Percentiles rank a stretch among this genome's conserved stretches.
These are phyloP conservation scores for Saprolegnia diclina DNA, from an alignment of 352 stramenopile species.

Conservation along the genomic window DNA sequence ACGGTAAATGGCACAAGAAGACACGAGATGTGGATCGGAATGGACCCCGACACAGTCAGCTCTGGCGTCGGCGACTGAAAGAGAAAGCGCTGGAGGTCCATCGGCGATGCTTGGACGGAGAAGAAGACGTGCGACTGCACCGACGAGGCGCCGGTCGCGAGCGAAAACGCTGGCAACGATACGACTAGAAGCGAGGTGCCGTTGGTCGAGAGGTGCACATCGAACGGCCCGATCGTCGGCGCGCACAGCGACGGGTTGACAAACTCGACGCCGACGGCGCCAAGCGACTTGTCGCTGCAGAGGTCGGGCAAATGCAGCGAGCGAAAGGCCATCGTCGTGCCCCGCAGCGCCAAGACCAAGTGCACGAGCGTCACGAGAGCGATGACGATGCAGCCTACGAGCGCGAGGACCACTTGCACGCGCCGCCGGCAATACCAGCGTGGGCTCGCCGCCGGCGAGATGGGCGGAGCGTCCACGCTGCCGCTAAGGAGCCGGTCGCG, in stretches of 20 bases:
- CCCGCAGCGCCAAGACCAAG: slow-evolving; percentile 51
- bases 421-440: background rate
- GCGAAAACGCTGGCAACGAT: slow-evolving; percentile 45
- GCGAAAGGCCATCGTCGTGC: slow-evolving; percentile 50
- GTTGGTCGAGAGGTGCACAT: slow-evolving; percentile 52
- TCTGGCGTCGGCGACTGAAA: slow-evolving; percentile 34
- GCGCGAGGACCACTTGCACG: background rate
- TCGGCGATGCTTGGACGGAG: slow-evolving; percentile 40
- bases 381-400: background rate
- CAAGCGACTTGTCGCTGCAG: slow-evolving; percentile 48
- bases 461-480: background rate
- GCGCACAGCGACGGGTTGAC: slow-evolving; percentile 76
- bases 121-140: slow-evolving; percentile 46
- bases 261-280: slow-evolving; percentile 50
- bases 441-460: background rate
- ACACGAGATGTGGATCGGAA: slow-evolving; percentile 58
- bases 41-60: slow-evolving; percentile 44
- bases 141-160: slow-evolving; percentile 44
- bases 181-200: slow-evolving; percentile 43
- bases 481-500: background rate
- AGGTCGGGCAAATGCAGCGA: slow-evolving; percentile 64
- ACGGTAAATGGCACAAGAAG: slow-evolving; percentile 70
- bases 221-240: slow-evolving; percentile 49
- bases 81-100: slow-evolving; percentile 46
- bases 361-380: slow-evolving; percentile 34